Conservation (phyloP, 257 asterid genomes). For the Salvia miltiorrhiza region DNA sequence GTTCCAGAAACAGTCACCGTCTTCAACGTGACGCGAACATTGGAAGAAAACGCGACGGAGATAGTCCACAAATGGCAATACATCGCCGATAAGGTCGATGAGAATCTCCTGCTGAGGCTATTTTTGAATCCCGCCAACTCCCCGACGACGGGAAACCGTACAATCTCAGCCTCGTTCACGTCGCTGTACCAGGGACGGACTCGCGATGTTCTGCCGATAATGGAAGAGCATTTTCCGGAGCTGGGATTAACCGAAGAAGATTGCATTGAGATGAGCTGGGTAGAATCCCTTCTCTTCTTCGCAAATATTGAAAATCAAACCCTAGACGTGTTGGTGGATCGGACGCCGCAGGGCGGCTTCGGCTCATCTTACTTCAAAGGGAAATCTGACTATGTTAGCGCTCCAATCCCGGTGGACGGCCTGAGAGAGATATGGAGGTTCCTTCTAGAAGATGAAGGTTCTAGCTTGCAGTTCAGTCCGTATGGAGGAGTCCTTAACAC, state of each 20-base stretch:
- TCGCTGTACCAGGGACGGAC: slow-evolving; percentile 13
- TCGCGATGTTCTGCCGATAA: slow-evolving; percentile 4
- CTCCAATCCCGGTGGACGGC: slow-evolving; percentile 30
- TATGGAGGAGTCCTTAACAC: slow-evolving; percentile 32
- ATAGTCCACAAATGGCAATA: slow-evolving; percentile 41
- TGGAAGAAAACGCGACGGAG: not conserved
- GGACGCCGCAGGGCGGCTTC: not conserved
- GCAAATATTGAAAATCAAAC: not conserved
- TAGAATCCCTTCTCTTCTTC: slow-evolving; percentile 13
- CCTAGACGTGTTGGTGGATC: slow-evolving; percentile 15
- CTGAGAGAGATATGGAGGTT: slow-evolving; percentile 35
- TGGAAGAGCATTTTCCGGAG: slow-evolving; percentile 25
- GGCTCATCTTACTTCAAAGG: slow-evolving; percentile 23
- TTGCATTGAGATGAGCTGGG: slow-evolving; percentile 30
- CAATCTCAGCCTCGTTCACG: slow-evolving; percentile 4
- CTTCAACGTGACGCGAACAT: slow-evolving; percentile 10
- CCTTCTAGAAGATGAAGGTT: slow-evolving; percentile 12
- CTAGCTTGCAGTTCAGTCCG: slow-evolving; percentile 27
- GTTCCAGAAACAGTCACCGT: slow-evolving; percentile 16
- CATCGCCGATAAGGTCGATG: slow-evolving; percentile 38
- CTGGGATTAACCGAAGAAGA: slow-evolving; percentile 21
- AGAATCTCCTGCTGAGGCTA: slow-evolving; percentile 28
- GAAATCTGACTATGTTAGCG: slow-evolving; percentile 38
- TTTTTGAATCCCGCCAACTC: slow-evolving; percentile 8
- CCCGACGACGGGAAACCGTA: slow-evolving; percentile 1